Evolutionary conservation across 2,329 filamentous ascomycete genomes (phyloP).

Genomic region (Trichophyton verrucosum): DNA sequence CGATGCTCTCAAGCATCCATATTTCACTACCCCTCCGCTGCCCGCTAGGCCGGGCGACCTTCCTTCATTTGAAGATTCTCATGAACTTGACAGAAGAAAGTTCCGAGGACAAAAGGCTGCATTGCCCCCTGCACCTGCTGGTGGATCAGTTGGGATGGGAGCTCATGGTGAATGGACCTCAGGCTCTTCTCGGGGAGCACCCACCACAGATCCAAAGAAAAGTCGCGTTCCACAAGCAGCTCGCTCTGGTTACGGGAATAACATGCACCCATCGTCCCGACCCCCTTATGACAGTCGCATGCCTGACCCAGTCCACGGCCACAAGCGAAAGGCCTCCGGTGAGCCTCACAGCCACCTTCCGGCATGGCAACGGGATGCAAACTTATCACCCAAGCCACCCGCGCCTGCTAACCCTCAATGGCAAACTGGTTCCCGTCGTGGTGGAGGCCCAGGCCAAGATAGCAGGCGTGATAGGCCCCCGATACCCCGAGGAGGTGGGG

Average conservation of each 20-base stretch:
- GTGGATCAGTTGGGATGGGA: conserved; percentile 71
- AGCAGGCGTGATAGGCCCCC: conserved; percentile 17
- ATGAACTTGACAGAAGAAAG: conserved; percentile 88
- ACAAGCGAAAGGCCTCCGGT: conserved; percentile 16
- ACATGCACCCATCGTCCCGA: conserved; percentile 16
- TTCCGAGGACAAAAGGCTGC: conserved; percentile 79
- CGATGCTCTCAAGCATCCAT: conserved; percentile 83
- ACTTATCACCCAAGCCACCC: conserved; percentile 29
- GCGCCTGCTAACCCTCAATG: conserved; percentile 18
- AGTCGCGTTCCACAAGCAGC: conserved; percentile 26
- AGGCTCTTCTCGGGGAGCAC: conserved; percentile 23
- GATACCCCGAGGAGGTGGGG: conserved; percentile 15
- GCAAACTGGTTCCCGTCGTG: conserved; percentile 19
- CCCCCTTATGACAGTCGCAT: conserved; percentile 19
- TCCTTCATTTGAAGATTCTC: conserved; percentile 85
- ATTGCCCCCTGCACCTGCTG: conserved; percentile 79
- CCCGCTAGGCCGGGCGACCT: conserved; percentile 75
- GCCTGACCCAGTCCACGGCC: conserved; percentile 13
- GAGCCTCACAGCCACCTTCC: conserved; percentile 18
- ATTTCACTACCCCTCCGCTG: conserved; percentile 67
- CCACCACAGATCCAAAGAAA: conserved; percentile 21
- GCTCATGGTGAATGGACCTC: conserved; percentile 44
- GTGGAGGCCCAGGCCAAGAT: conserved; percentile 16
- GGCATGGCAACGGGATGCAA: conserved; percentile 21
- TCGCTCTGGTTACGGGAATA: conserved; percentile 21